Evolutionary conservation across 768 basidiomycete species (phyloP), one percentile per base, ranked within the genome.

Genomic region (Leucogyrophana mollusca): DNA sequence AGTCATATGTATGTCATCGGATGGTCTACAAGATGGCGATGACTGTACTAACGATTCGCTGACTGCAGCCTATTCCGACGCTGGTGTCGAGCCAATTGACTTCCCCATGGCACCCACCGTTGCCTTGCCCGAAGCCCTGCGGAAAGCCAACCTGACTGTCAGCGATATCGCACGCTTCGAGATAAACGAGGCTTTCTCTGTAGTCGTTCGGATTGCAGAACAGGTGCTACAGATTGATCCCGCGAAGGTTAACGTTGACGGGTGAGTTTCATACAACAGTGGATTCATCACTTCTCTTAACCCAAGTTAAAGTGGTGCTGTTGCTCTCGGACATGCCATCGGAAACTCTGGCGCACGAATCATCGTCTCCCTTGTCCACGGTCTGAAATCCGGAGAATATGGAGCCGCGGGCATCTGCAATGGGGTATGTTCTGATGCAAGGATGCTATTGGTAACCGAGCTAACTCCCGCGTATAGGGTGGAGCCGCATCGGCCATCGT

Each of bases 371-470:
- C 79, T 98, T 16, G 74, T 91, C 4, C 94, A 97, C 63, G 82
- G 87, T n/a, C 81, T 97, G 54, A 85, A 95, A 74, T 66, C 84
- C 3, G 94, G 94, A 32, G 77, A 98, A 71, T 96, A 94, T 59
- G 95, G 94, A 55, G 92, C 90, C 45, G 95, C 94, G 32, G 94
- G 87, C 66, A 87, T 98, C 56, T 97, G 95, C 80, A 97, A 97
- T 61, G 95, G 94, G 53, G 92, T 94, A 66, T 67, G 92, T 77
- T 7, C 10, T 49, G 47, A 35, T 17, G 9, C 21, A 44, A 30
- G 7, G 13, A 30, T 13, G 13, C 13, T 39, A 13, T 51, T 38
- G 46, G 35, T 27, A 27, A 17, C 42, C 20, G 39, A 39, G 56
- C 10, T 50, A 49, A 46, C 47, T 58, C 50, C 56, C 45, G 32